phyloP scores from a whole-genome alignment of 1,139 yeast species.

The Pichia sorboxylosa region DNA sequence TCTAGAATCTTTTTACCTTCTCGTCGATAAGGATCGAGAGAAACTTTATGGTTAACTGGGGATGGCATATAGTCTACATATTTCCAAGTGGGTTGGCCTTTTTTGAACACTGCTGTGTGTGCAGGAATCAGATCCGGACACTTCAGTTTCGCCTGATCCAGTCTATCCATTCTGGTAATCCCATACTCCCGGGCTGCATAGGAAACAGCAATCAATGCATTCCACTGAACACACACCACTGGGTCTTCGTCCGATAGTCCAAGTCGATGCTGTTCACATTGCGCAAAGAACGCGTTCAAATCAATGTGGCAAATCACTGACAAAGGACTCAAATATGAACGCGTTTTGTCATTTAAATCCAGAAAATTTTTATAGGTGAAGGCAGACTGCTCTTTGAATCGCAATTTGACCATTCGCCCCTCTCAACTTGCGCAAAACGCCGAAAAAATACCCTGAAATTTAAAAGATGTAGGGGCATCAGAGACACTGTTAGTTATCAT shows the following conservation, averaged over 20 bases:
- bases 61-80: slow-evolving; percentile 39
- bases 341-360: slow-evolving; percentile 33
- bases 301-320: slow-evolving; percentile 79
- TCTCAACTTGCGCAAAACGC: not conserved
- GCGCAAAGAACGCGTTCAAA: slow-evolving; percentile 91
- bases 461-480: not conserved
- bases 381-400: slow-evolving; percentile 17
- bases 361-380: slow-evolving; percentile 38
- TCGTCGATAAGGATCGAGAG: slow-evolving; percentile 81
- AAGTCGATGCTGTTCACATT: slow-evolving; percentile 74
- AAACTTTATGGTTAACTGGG: slow-evolving; percentile 59
- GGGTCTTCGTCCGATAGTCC: slow-evolving; percentile 60
- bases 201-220: slow-evolving; percentile 74
- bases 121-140: slow-evolving; percentile 70
- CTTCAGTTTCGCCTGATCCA: slow-evolving; percentile 55
- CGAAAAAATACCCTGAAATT: not conserved
- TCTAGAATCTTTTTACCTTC: slow-evolving; percentile 73
- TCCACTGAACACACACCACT: slow-evolving; percentile 93
- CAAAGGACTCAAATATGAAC: slow-evolving; percentile 53
- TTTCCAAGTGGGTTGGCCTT: slow-evolving; percentile 78
- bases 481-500: not conserved
- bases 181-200: slow-evolving; percentile 84
- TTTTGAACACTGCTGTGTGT: slow-evolving; percentile 88
- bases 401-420: slow-evolving; percentile 3
- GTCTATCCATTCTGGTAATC: slow-evolving; percentile 62